These are phyloP conservation scores for Colletotrichum viniferum DNA, from an alignment of 2,329 filamentous ascomycete genomes.

Conservation along the genomic window DNA sequence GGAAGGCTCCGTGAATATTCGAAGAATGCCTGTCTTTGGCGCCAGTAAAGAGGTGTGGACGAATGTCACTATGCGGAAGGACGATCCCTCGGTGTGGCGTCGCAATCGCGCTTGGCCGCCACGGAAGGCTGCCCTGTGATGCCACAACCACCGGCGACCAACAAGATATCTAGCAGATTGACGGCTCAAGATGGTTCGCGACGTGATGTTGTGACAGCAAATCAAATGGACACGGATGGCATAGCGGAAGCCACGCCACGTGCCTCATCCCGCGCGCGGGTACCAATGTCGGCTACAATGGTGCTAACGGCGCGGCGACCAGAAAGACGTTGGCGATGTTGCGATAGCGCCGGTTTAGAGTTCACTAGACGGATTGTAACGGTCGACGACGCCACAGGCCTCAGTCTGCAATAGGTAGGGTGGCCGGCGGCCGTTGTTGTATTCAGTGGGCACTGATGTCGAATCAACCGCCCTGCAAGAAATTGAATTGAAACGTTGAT, in stretches of 20 bases:
- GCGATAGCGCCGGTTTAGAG: neutral
- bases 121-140: neutral
- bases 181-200: neutral
- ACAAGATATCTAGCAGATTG: neutral
- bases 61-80: neutral
- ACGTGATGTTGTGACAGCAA: neutral
- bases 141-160: neutral
- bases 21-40: neutral
- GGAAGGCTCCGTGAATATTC: neutral
- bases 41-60: neutral
- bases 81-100: neutral
- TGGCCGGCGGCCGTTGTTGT: neutral
- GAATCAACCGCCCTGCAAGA: neutral
- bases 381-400: neutral
- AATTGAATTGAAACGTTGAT: neutral
- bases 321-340: constrained; percentile 3
- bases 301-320: neutral
- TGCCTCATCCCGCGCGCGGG: neutral
- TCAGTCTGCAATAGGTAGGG: neutral
- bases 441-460: neutral
- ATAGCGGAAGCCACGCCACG: constrained; percentile 2
- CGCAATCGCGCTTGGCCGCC: neutral
- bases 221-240: neutral
- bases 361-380: neutral
- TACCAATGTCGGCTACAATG: neutral